These are phyloP conservation scores for Pulicaria dysenterica DNA, from an alignment of 129 eudicot genomes.

Conservation along the genomic window DNA sequence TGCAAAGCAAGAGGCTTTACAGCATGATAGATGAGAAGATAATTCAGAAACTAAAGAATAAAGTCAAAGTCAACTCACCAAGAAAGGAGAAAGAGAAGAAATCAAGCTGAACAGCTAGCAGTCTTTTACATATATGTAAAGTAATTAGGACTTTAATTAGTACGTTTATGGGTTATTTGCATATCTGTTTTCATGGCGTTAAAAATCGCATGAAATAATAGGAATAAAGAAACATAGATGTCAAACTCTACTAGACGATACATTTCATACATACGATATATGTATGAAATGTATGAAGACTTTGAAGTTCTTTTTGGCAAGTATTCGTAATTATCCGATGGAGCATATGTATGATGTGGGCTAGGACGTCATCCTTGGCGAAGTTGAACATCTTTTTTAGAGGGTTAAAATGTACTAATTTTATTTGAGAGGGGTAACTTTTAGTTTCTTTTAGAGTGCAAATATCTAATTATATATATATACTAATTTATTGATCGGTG, in stretches of 20 bases:
- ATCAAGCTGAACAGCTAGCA: conserved; percentile 43
- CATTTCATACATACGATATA: too few species aligned
- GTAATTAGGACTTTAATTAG: not conserved
- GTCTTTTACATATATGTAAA: not conserved
- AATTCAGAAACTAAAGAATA: conserved; percentile 40
- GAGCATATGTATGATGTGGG: too few species aligned
- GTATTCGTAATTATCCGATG: too few species aligned
- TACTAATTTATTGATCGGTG: too few species aligned
- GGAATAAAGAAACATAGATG: not conserved
- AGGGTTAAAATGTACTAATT: too few species aligned
- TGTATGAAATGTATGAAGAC: too few species aligned
- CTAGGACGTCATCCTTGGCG: too few species aligned
- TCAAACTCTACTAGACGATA: not conserved
- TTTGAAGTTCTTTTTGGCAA: too few species aligned
- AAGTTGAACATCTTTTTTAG: too few species aligned
- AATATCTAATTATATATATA: too few species aligned
- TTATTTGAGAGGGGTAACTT: too few species aligned
- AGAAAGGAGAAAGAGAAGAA: conserved; percentile 41
- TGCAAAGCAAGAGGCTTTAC: conserved; percentile 42
- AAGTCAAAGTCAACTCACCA: conserved; percentile 27
- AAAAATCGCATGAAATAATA: not conserved
- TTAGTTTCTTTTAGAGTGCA: too few species aligned
- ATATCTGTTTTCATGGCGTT: not conserved
- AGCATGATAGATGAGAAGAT: conserved; percentile 45
- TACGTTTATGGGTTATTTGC: not conserved